Conservation (phyloP, 352 stramenopile genomes). For the Pythium folliculosum region DNA sequence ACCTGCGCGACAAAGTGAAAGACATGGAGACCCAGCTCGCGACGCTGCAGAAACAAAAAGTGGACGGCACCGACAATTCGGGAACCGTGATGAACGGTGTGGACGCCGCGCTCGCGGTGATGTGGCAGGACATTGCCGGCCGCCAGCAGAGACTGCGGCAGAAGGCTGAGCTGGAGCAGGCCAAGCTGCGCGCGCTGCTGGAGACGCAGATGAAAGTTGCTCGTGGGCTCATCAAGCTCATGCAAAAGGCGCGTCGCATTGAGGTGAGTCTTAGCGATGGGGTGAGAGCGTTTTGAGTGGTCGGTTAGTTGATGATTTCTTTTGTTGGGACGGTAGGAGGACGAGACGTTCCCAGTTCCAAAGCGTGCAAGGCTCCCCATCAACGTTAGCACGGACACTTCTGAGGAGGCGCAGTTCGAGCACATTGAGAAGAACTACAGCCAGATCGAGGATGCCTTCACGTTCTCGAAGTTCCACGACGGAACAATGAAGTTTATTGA, state of each 20-base stretch:
- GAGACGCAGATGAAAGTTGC: conserved; percentile 37
- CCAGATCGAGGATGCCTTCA: conserved; percentile 3
- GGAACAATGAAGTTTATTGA: conserved; percentile 23
- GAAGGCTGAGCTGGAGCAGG: conserved; percentile 33
- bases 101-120: conserved; percentile 11
- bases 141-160: conserved; percentile 19
- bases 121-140: conserved; percentile 22
- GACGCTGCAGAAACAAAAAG: no score
- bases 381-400: no score
- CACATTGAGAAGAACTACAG: conserved; percentile 2
- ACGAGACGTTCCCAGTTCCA: no score
- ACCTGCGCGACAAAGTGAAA: conserved; percentile 17
- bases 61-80: no score
- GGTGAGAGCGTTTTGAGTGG: no score
- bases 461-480: conserved; percentile 22
- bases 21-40: conserved; percentile 20
- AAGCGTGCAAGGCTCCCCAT: conserved; percentile 4
- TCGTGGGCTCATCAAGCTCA: conserved; percentile 28
- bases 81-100: conserved; percentile 6
- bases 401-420: not conserved
- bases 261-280: conserved; percentile 14
- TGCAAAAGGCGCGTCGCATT: conserved; percentile 20
- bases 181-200: conserved; percentile 25
- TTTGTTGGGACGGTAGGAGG: no score
- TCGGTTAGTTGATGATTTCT: no score